A percentile compares a stretch with the other conserved stretches of the same genome.
These are phyloP conservation scores for Aspergillus uvarum DNA, from an alignment of 2,329 filamentous ascomycete species.

Conservation along the genomic window DNA sequence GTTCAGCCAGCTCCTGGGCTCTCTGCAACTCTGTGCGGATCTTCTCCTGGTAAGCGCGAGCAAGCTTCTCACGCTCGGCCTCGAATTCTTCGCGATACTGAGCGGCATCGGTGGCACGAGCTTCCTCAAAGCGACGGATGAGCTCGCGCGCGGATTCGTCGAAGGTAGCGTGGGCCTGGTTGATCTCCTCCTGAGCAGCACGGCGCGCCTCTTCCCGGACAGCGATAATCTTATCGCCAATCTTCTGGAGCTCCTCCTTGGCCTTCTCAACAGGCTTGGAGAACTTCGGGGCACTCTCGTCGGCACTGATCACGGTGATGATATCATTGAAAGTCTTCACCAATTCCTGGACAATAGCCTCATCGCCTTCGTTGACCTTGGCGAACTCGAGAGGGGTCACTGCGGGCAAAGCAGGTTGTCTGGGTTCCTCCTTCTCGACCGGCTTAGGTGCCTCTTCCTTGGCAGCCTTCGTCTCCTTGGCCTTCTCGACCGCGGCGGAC, in stretches of 20 bases:
- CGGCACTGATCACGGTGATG: constrained; percentile 88
- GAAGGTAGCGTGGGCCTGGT: constrained; percentile 71
- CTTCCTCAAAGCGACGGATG: constrained; percentile 79
- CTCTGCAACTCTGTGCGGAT: constrained; percentile 76
- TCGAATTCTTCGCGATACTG: constrained; percentile 88
- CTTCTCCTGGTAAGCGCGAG: constrained; percentile 74
- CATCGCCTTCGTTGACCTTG: constrained; percentile 70
- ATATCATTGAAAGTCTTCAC: constrained; percentile 96
- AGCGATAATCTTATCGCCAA: constrained; percentile 73
- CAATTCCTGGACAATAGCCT: constrained; percentile 87
- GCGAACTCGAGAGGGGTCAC: constrained; percentile 74
- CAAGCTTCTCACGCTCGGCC: constrained; percentile 77
- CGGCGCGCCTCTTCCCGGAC: constrained; percentile 69
- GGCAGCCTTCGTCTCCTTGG: constrained; percentile 30
- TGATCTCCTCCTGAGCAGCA: constrained; percentile 72
- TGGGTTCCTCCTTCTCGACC: constrained; percentile 34
- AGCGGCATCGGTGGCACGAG: constrained; percentile 76
- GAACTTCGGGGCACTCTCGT: constrained; percentile 75
- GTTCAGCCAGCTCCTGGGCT: constrained; percentile 76
- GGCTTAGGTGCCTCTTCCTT: constrained; percentile 33
- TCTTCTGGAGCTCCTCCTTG: constrained; percentile 75
- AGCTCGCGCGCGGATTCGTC: constrained; percentile 84
- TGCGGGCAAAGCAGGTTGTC: constrained; percentile 46
- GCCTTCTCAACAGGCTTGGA: constrained; percentile 77
- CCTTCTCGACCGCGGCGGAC: constrained; percentile 28